Conservation (phyloP, 176 grass and related monocot genomes). For the Carex littledalei region DNA sequence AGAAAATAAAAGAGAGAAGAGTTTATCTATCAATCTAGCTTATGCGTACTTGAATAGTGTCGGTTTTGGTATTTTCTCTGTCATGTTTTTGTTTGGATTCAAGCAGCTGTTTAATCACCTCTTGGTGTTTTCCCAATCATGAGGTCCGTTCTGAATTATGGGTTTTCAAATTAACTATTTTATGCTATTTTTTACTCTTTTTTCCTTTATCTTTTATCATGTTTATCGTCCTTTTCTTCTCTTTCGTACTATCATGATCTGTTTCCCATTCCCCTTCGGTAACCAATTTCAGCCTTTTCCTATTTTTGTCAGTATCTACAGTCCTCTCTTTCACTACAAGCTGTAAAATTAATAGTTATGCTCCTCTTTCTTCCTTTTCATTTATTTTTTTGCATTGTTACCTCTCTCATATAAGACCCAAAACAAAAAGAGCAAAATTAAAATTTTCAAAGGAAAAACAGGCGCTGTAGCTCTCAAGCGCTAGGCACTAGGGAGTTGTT, state of each 20-base stretch:
- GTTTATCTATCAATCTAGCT: neutral
- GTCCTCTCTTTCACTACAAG: conserved; percentile 14
- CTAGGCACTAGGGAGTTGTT: neutral
- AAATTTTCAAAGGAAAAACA: neutral
- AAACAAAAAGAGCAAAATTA: neutral
- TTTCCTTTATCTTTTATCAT: neutral
- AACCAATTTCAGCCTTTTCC: conserved; percentile 55
- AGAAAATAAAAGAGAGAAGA: neutral
- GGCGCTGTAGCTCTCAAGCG: neutral
- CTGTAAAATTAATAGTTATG: neutral
- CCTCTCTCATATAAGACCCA: neutral
- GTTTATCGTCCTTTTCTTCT: neutral
- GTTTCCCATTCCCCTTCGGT: conserved; percentile 21
- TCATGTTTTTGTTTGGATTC: conserved; percentile 23
- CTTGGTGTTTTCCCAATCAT: conserved; percentile 23
- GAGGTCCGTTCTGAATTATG: conserved; percentile 32
- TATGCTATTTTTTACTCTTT: conserved; percentile 22
- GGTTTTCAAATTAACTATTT: conserved; percentile 36
- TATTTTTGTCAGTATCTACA: conserved; percentile 58
- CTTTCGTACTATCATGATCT: neutral
- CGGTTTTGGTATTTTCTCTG: conserved; percentile 20
- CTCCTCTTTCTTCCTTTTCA: neutral
- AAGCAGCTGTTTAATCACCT: conserved; percentile 26
- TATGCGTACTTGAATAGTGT: conserved; percentile 23
- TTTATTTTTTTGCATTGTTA: neutral